Conservation (phyloP, 2,329 filamentous ascomycete genomes). For the Catunica adiposa region DNA sequence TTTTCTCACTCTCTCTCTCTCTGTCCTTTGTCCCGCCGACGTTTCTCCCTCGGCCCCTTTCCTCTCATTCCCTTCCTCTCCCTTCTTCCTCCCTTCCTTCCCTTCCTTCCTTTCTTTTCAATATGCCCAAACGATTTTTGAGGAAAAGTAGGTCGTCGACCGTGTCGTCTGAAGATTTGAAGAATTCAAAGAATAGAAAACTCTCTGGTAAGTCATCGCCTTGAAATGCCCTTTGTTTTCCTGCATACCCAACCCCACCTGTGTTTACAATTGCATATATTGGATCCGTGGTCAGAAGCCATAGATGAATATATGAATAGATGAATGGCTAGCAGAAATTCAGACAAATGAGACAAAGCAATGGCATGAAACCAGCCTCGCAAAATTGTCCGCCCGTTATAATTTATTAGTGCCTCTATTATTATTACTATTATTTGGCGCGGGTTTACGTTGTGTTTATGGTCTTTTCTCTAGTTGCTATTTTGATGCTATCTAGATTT, state of each 20-base stretch:
- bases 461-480: background rate
- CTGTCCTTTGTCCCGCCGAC: background rate
- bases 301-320: background rate
- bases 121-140: constrained; percentile 13
- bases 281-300: background rate
- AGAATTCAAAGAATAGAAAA: constrained; percentile 7
- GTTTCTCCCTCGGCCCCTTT: background rate
- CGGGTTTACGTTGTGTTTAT: background rate
- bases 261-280: background rate
- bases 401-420: background rate
- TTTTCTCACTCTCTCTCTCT: background rate
- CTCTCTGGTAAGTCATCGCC: constrained; percentile 10
- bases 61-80: constrained; percentile 1
- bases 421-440: no score
- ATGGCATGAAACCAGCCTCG: background rate
- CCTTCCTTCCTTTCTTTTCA: constrained; percentile 5
- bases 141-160: constrained; percentile 12
- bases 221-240: background rate
- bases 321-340: background rate
- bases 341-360: background rate
- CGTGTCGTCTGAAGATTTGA: constrained; percentile 6
- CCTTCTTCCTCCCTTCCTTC: constrained; percentile 8
- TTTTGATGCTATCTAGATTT: background rate
- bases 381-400: background rate
- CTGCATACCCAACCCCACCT: background rate